Base-by-base conservation (phyloP, 164 flowering plant genomes). In the Macadamia tetraphylla region DNA sequence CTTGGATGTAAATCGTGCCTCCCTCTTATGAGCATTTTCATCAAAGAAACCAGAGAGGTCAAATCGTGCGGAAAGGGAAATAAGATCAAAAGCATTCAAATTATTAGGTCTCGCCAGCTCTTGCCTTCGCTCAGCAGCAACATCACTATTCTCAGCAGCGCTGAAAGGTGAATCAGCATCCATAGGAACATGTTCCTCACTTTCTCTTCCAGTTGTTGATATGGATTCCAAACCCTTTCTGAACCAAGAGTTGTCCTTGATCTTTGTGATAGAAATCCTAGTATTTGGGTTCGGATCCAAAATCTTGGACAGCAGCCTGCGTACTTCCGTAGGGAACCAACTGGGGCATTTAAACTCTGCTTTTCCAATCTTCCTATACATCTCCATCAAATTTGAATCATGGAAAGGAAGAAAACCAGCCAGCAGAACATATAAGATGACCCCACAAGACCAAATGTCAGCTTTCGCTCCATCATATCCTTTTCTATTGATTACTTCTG, bases 381-480 rank as follows among this genome's bases (percentile, higher is more conserved):
- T 83, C 71, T 84, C 88, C 84, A 92, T 86, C 66, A 92, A 69
- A 80, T 92, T 92, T 32, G 91, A 67, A 58, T 92, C 94, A 51
- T 84, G 88, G 69, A 92, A 92, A 7, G 98, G 98, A 17, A 92
- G 90, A 80, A 79, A 83, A 35, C 94, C 94, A 0, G 92, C 89
- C 72, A 92, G 63, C 5, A 92, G 68, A 49, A 88, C 94, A 80
- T 56, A 90, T 48, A 92, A 75, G 57, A 92, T 78, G 63, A 91
- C 95, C 65, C 97, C 95, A 77, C 89, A 88, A 11, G 97, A 88
- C 95, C 95, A 91, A 31, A 88, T 82, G 73, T 92, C 97, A 18
- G 94, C 87, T 74, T 85, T 86, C 9, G 84, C 77, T 10, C 98
- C 98, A 79, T 88, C 89, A 72, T 92, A 92, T 17, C 96, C 94